Base-by-base conservation (phyloP, 2,329 filamentous ascomycete species). In the Pestalotiopsis fici region DNA sequence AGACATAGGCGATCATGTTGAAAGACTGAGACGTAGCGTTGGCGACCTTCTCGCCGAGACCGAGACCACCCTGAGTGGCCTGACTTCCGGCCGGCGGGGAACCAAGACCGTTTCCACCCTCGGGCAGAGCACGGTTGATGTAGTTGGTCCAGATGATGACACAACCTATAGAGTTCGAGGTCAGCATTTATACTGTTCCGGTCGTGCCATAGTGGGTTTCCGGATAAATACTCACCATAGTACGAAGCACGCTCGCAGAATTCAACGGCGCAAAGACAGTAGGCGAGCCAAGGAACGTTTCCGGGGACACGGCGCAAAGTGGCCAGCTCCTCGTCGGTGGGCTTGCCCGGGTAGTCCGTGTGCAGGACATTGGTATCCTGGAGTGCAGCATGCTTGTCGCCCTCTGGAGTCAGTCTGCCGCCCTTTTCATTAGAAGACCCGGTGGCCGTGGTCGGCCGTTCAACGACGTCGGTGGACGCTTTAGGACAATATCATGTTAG, bases 221-320 rank as follows among this genome's bases (percentile, higher is more conserved):
- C 2, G 4, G 27, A 50, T 31, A 1, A 23, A 3, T 63, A 55
- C 69, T 85, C 79, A 69, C 87, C 88, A 73, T 88, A 89, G 79
- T 87, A 90, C 0, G 87, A 89, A 3, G 87, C 87, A 66, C 88
- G 81, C 73, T 90, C 88, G 66, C 86, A 86, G 68, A 90, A 86
- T 69, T 90, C 88, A 39, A 89, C 86, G 5, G 85, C 71, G 69
- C 87, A 90, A 35, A 90, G 83, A 2, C 86, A 73, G 71, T 87
- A 90, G 18, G 86, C 83, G 2, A 85, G 79, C 15, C 77, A 66
- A 0, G 88, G 86, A 2, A 90, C 79, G 2, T 72, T 77, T 56
- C 81, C 87, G n/a, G 86, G 78, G 6, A 87, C 80, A 65, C 75
- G 74, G 64, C 75, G 75, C 39, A 78, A 65, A 56, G 79, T 82